phyloP scores from a whole-genome alignment of 352 stramenopile species.

The Pythium biforme region DNA sequence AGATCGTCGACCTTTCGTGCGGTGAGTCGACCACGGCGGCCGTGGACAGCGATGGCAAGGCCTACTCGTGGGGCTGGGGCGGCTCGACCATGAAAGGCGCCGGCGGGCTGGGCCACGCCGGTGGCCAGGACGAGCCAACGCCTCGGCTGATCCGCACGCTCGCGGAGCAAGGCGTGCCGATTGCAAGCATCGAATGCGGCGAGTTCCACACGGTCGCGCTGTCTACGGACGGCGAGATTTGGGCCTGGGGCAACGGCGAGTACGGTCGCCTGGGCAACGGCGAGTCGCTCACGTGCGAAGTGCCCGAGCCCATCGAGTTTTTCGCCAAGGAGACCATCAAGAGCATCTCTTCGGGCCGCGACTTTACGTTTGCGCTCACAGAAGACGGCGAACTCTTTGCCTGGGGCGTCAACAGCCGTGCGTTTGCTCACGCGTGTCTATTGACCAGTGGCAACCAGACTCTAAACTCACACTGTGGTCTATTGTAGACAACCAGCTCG shows the following conservation, averaged over 20 bases:
- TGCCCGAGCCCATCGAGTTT: conserved; percentile 83
- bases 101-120: conserved; percentile 69
- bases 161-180: conserved; percentile 80
- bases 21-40: conserved; percentile 86
- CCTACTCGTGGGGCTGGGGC: conserved; percentile 91
- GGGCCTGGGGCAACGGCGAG: conserved; percentile 90
- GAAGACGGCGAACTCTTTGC: conserved; percentile 84
- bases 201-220: conserved; percentile 91
- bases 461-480: not conserved
- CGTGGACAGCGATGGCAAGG: conserved; percentile 80
- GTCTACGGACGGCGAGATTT: conserved; percentile 87
- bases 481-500: conserved; percentile 81
- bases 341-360: conserved; percentile 76
- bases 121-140: conserved; percentile 69
- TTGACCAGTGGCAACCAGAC: not conserved
- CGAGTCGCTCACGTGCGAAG: conserved; percentile 76
- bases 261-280: conserved; percentile 91
- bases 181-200: conserved; percentile 70
- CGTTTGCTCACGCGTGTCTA: conserved; percentile 26
- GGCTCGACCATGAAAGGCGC: conserved; percentile 82
- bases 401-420: conserved; percentile 92
- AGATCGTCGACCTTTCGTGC: conserved; percentile 83
- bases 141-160: conserved; percentile 66
- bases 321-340: conserved; percentile 73
- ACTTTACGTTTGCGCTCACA: conserved; percentile 89